Base-by-base conservation (phyloP, 1,284 basidiomycete species). In the Irpex lacteus region DNA sequence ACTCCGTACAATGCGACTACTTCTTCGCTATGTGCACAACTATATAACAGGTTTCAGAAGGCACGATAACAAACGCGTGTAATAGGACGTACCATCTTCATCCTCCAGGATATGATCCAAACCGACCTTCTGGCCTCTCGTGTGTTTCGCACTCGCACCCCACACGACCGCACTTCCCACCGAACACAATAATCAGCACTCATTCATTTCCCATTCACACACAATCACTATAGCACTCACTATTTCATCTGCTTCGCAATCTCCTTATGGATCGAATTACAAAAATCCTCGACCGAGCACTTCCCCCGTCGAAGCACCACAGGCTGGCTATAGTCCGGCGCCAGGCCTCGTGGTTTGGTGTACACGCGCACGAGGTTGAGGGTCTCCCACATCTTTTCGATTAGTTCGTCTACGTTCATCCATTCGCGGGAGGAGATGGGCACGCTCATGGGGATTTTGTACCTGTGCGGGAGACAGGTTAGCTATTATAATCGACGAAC, bases 371-470 rank as follows among this genome's bases (percentile, higher is more conserved):
- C 94, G 61, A 97, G 87, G 72, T 95, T 88, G 37, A 98, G 85
- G 59, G 92, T 88, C 63, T 89, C 80, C 96, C 95, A 98, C 94
- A 96, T 96, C 70, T 85, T 84, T 67, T 95, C 91, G 62, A 94
- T 87, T 54, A 99, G 84, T 76, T 99, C 98, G 77, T 99, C 98
- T 70, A 99, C 82, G 78, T 99, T 99, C 71, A 98, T 83, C 97
- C 97, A 99, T 74, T 95, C 89, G 67, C 87, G 87, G 7, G 94
- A 96, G 15, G 94, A 96, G 74, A 99, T 86, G 4, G 98, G 98
- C 5, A 98, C 97, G 64, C 94, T 95, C 77, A 94, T 88, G 15
- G 98, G 98, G 69, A 99, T 98, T 78, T 92, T 93, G 78, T 92
- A 92, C 61, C 86, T 90, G 69, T n/a, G 4, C 3, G 65, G 57